Percentiles rank a stretch among this genome's conserved stretches.
These are phyloP conservation scores for Neophaeococcomyces mojaviensis DNA, from an alignment of 2,329 filamentous ascomycete species.

Conservation along the genomic window DNA sequence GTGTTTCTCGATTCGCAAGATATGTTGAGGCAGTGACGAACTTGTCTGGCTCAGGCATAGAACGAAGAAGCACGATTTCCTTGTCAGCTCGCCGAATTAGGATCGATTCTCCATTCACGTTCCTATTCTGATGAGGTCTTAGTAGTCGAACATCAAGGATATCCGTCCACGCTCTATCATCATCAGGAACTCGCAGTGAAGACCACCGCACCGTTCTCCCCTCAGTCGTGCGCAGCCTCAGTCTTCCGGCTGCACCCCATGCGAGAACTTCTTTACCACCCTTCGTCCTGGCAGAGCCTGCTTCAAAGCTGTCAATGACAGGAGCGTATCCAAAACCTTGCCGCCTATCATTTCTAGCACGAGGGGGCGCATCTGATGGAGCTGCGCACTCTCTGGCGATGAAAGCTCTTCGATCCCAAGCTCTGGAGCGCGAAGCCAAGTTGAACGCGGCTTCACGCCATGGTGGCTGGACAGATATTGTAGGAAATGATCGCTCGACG, in stretches of 20 bases:
- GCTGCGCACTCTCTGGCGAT: constrained; percentile 47
- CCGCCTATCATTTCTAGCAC: constrained; percentile 30
- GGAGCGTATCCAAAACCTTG: constrained; percentile 51
- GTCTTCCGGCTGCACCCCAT: constrained; percentile 53
- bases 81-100: constrained; percentile 52
- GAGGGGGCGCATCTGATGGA: constrained; percentile 16
- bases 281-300: constrained; percentile 37
- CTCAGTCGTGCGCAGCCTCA: constrained; percentile 45
- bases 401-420: constrained; percentile 50
- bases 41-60: constrained; percentile 35
- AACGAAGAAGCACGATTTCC: constrained; percentile 25
- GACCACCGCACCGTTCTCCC: constrained; percentile 29
- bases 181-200: constrained; percentile 18
- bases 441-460: constrained; percentile 47
- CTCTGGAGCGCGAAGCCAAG: constrained; percentile 49
- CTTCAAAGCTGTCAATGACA: constrained; percentile 51
- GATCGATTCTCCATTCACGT: constrained; percentile 37
- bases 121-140: constrained; percentile 32
- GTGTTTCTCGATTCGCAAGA: constrained; percentile 20
- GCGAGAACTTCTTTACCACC: constrained; percentile 48
- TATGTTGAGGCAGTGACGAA: constrained; percentile 25
- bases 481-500: constrained; percentile 41
- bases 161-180: constrained; percentile 42
- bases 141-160: constrained; percentile 52
- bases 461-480: constrained; percentile 33